Base-by-base conservation (phyloP, 2,329 filamentous ascomycete species). In the Gnomoniopsis smithogilvyi region DNA sequence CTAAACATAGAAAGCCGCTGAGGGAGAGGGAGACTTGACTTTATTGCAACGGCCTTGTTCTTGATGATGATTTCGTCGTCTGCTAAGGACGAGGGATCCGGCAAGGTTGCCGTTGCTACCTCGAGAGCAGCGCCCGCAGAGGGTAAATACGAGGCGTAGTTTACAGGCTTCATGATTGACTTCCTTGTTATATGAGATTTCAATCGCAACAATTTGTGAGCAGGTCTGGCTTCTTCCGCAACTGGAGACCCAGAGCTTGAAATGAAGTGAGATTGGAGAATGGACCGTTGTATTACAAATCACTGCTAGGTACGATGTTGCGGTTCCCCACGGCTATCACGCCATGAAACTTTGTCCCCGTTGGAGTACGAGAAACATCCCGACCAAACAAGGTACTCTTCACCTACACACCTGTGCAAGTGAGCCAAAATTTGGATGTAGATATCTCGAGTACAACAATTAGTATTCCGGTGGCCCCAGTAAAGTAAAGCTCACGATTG, bases 31-130 rank as follows among this genome's bases (percentile, higher is more conserved):
- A 30, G 36, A 15, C 36, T 22, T 46, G 15, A 55, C 53, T 60
- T 60, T 49, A 60, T 52, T 6, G 58, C 58, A 47, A 54, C 50
- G 30, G 58, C 58, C 24, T 54, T 58, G 46, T 58, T 54, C 54
- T 60, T 60, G 58, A 60, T 60, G 34, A 58, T 52, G 50, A 60
- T 43, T 43, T 60, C 58, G 45, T 54, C 58, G 46, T 60, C 49
- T 15, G 19, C 54, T 22, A 60, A 22, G 30, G 45, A 34, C 3
- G 53, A 36, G 15, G 53, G 53, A 33, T 46, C 43, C 6, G 54
- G 54, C 36, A 60, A 60, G 6, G 58, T 54, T 4, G 58, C 58
- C 1, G 50, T 51, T 6, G 49, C 54, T n/a, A 60, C 58, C 17
- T 57, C 58, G 3, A 57, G 54, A 30, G 55, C 41, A 34, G 54